Percentiles rank a stretch among this genome's conserved stretches.
Conservation (phyloP, 2,329 filamentous ascomycete species). For the Thyridium curvatum region DNA sequence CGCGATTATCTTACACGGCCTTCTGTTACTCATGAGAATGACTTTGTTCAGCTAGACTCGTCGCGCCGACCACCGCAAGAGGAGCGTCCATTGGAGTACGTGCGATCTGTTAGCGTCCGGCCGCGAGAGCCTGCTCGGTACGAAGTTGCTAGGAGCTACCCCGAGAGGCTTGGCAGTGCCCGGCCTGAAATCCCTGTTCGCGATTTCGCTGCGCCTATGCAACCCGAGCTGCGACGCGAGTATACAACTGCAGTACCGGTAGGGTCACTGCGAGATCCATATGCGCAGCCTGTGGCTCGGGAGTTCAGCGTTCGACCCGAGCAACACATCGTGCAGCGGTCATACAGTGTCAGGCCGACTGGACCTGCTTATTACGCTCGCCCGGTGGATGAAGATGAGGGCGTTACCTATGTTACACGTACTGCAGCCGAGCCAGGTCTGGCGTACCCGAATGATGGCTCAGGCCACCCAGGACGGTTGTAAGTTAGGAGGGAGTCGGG, state of each 20-base stretch:
- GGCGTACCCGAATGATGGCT: conserved; percentile 35
- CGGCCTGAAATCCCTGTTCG: conserved; percentile 44
- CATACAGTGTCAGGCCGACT: conserved; percentile 34
- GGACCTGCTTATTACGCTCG: conserved; percentile 37
- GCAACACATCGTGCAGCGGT: conserved; percentile 20
- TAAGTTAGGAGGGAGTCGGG: too few species aligned
- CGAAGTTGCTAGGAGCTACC: conserved; percentile 16
- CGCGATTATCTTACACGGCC: conserved; percentile 52
- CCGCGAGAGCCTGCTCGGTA: conserved; percentile 30
- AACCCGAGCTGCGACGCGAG: conserved; percentile 30
- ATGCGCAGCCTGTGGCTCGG: conserved; percentile 16
- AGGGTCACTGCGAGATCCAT: conserved; percentile 21
- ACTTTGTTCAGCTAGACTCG: conserved; percentile 36
- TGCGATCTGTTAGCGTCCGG: conserved; percentile 48
- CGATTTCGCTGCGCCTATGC: conserved; percentile 39
- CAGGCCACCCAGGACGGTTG: conserved; percentile 21
- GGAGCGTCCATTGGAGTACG: conserved; percentile 40
- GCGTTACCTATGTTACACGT: conserved; percentile 37
- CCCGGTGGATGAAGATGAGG: conserved; percentile 24
- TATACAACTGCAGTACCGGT: conserved; percentile 13
- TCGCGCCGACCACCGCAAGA: conserved; percentile 34
- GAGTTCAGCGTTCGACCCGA: conserved; percentile 29
- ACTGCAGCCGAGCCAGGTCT: conserved; percentile 33
- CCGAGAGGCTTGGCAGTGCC: conserved; percentile 42
- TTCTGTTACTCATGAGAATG: conserved; percentile 30